A percentile compares a stretch with the other conserved stretches of the same genome.
These are phyloP conservation scores for Calonectria pseudoreteaudii DNA, from an alignment of 2,329 filamentous ascomycete species.

Conservation along the genomic window DNA sequence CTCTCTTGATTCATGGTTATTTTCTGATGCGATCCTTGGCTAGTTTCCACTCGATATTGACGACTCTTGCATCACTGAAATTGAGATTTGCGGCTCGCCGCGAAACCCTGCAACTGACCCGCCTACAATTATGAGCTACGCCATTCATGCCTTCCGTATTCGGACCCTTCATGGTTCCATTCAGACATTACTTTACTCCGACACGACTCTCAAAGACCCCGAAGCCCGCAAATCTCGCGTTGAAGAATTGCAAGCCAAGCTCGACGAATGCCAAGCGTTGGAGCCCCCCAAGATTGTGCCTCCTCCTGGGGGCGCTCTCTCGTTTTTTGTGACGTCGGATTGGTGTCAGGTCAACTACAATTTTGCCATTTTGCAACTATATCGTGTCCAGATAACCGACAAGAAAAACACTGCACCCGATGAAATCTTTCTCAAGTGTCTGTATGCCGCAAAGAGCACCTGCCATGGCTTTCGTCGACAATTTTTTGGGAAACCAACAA, in stretches of 20 bases:
- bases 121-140: constrained; percentile 2
- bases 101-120: not conserved
- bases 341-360: constrained; percentile 17
- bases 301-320: not conserved
- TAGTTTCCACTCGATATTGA: constrained; percentile 25
- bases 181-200: constrained; percentile 14
- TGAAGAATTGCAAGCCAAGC: not conserved
- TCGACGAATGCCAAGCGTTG: constrained; percentile 6
- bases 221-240: not conserved
- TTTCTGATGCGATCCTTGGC: not conserved
- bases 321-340: not conserved
- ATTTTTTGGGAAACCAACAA: constrained; percentile 24
- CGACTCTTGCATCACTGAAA: constrained; percentile 4
- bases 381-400: constrained; percentile 37
- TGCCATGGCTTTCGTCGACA: constrained; percentile 36
- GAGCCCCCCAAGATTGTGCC: not conserved
- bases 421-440: constrained; percentile 37
- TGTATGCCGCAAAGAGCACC: constrained; percentile 25
- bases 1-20: not conserved
- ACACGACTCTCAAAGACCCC: not conserved
- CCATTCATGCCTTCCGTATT: constrained; percentile 18
- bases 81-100: not conserved
- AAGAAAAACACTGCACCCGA: constrained; percentile 21
- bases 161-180: constrained; percentile 20
- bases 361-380: constrained; percentile 36